Evolutionary conservation across 768 basidiomycete species (phyloP).

Genomic region (Amanita pseudoporphyria): DNA sequence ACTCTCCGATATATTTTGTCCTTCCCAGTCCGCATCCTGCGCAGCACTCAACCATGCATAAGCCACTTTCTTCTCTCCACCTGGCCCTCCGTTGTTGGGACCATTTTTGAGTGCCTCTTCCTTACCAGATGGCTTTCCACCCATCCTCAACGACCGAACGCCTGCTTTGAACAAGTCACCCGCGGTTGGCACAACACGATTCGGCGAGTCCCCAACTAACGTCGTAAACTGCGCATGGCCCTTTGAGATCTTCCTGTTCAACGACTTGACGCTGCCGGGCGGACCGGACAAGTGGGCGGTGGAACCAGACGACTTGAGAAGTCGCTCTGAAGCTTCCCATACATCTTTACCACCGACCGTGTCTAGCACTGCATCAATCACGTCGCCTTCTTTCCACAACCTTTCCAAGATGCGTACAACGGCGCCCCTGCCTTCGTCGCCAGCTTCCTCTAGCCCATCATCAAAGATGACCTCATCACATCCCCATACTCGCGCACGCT

Average conservation of each 20-base stretch:
- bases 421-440: slow-evolving; percentile 34
- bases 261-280: slow-evolving; percentile 12
- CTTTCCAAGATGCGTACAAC: slow-evolving; percentile 42
- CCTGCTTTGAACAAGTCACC: slow-evolving; percentile 69
- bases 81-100: slow-evolving; percentile 16
- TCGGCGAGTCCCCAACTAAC: slow-evolving; percentile 61
- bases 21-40: slow-evolving; percentile 80
- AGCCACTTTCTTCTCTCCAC: slow-evolving; percentile 35
- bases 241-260: slow-evolving; percentile 10
- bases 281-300: not conserved
- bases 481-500: slow-evolving; percentile 56
- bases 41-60: slow-evolving; percentile 79
- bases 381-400: slow-evolving; percentile 40
- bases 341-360: slow-evolving; percentile 73
- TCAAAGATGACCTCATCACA: slow-evolving; percentile 74
- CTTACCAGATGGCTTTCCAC: slow-evolving; percentile 5
- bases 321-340: slow-evolving; percentile 61
- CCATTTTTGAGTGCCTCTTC: slow-evolving; percentile 5
- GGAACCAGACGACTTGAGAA: slow-evolving; percentile 36
- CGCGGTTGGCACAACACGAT: slow-evolving; percentile 55
- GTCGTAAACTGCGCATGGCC: slow-evolving; percentile 62
- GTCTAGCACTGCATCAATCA: slow-evolving; percentile 78
- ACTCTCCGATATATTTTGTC: slow-evolving; percentile 54
- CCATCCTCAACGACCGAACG: slow-evolving; percentile 46
- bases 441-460: slow-evolving; percentile 29